Percentiles rank a stretch among this genome's conserved stretches.
These are phyloP conservation scores for Beauveria caledonica DNA, from an alignment of 2,329 filamentous ascomycete genomes.

Conservation along the genomic window DNA sequence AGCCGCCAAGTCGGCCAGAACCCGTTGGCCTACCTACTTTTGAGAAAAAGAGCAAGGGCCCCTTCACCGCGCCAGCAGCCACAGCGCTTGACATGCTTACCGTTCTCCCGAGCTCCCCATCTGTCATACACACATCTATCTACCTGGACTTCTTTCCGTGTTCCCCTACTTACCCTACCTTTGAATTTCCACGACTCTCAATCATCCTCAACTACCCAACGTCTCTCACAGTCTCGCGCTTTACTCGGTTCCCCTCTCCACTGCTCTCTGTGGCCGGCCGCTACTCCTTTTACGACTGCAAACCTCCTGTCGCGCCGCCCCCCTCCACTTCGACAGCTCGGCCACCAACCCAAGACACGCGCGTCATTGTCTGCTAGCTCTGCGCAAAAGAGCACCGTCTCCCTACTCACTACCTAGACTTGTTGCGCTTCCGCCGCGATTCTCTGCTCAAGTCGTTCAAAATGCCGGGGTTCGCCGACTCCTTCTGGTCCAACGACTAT, in stretches of 20 bases:
- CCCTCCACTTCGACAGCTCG: not conserved
- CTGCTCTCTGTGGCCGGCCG: not conserved
- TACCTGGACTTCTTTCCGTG: not conserved
- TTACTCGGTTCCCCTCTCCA: not conserved
- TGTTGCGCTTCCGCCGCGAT: not conserved
- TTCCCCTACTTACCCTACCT: not conserved
- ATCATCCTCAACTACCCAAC: not conserved
- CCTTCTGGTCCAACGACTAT: slow-evolving; percentile 98
- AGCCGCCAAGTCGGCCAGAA: not conserved
- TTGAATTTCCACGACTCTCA: not conserved
- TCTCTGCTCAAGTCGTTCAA: slow-evolving; percentile 23
- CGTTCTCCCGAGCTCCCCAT: not conserved
- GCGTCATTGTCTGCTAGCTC: not conserved
- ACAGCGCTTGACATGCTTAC: not conserved
- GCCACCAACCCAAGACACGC: not conserved
- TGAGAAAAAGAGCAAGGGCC: not conserved
- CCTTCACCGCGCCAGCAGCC: slow-evolving; percentile 3
- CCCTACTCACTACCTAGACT: not conserved
- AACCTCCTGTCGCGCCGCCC: not conserved
- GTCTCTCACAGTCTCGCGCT: not conserved
- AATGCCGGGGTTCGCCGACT: slow-evolving; percentile 88
- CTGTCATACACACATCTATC: not conserved
- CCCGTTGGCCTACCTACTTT: not conserved
- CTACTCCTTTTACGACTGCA: not conserved
- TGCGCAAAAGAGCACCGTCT: not conserved